A percentile compares a stretch with the other conserved stretches of the same genome.
Evolutionary conservation across 305 asterid species (phyloP).

Genomic region (Fraxinus floribunda): DNA sequence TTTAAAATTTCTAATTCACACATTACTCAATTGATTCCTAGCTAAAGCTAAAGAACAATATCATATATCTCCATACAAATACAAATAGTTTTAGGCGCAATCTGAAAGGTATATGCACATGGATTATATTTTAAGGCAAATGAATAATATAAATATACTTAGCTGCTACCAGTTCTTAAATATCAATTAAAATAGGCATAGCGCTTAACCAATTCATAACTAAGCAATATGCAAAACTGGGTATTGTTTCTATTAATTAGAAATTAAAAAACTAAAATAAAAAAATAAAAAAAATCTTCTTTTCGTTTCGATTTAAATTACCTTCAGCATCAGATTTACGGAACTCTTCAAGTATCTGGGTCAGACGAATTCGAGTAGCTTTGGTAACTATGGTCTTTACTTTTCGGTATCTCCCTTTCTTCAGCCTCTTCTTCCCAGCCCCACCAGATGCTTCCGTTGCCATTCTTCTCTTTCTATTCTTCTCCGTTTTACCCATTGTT

Average conservation of each 20-base stretch:
- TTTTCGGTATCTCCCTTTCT: slow-evolving; percentile 17
- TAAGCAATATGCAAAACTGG: neutral
- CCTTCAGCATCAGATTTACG: slow-evolving; percentile 50
- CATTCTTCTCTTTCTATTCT: slow-evolving; percentile 22
- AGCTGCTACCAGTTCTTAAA: neutral
- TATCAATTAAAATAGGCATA: neutral
- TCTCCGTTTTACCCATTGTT: slow-evolving; percentile 16
- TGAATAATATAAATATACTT: neutral
- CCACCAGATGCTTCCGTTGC: slow-evolving; percentile 34
- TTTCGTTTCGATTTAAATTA: slow-evolving; percentile 18
- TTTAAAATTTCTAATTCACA: neutral
- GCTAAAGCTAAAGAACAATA: neutral
- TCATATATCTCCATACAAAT: neutral
- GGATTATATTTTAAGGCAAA: neutral
- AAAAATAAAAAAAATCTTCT: neutral
- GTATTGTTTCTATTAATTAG: neutral
- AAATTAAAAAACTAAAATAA: neutral
- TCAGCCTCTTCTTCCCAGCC: slow-evolving; percentile 32
- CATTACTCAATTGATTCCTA: neutral
- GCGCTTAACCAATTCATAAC: neutral
- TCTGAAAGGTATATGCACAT: neutral
- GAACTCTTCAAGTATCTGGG: slow-evolving; percentile 51
- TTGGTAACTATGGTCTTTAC: slow-evolving; percentile 32
- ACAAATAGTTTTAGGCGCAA: neutral
- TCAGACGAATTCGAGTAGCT: slow-evolving; percentile 45